phyloP scores from a whole-genome alignment of 768 basidiomycete genomes.

The Xerocomus spinulosus region DNA sequence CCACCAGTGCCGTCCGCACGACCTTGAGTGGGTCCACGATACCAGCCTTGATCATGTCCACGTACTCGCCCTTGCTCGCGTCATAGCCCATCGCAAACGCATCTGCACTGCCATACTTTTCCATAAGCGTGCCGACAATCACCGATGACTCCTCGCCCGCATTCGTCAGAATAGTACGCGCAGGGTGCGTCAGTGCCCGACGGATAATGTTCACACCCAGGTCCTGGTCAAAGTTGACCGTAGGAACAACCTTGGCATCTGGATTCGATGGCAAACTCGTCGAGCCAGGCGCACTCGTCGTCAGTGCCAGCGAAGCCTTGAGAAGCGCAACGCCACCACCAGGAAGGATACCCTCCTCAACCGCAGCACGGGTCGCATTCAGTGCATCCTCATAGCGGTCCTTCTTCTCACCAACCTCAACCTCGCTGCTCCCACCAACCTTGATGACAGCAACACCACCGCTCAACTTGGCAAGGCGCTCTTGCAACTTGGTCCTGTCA shows the following conservation, averaged over 20 bases:
- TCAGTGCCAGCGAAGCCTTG: constrained; percentile 72
- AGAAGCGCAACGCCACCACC: constrained; percentile 94
- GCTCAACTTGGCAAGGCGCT: constrained; percentile 91
- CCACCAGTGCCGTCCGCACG: constrained; percentile 86
- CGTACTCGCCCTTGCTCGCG: constrained; percentile 86
- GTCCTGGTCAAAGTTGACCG: constrained; percentile 94
- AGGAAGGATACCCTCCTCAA: constrained; percentile 97
- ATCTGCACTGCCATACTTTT: constrained; percentile 63
- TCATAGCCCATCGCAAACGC: constrained; percentile 89
- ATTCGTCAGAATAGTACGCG: constrained; percentile 86
- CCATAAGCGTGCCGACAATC: constrained; percentile 82
- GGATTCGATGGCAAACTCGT: constrained; percentile 46
- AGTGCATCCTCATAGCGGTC: constrained; percentile 96
- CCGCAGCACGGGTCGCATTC: constrained; percentile 96
- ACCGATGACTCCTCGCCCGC: constrained; percentile 94
- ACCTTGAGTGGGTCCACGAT: constrained; percentile 97
- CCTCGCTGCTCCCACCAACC: constrained; percentile 90
- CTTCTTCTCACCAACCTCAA: constrained; percentile 99
- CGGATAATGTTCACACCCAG: constrained; percentile 93
- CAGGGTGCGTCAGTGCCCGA: constrained; percentile 76
- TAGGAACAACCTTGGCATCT: constrained; percentile 64
- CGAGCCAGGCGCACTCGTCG: constrained; percentile 47
- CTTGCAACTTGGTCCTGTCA: constrained; percentile 92
- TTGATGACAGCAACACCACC: constrained; percentile 99
- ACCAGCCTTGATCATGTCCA: constrained; percentile 91